Evolutionary conservation across 352 stramenopile genomes (phyloP).

Genomic region (Globisporangium perplexum): DNA sequence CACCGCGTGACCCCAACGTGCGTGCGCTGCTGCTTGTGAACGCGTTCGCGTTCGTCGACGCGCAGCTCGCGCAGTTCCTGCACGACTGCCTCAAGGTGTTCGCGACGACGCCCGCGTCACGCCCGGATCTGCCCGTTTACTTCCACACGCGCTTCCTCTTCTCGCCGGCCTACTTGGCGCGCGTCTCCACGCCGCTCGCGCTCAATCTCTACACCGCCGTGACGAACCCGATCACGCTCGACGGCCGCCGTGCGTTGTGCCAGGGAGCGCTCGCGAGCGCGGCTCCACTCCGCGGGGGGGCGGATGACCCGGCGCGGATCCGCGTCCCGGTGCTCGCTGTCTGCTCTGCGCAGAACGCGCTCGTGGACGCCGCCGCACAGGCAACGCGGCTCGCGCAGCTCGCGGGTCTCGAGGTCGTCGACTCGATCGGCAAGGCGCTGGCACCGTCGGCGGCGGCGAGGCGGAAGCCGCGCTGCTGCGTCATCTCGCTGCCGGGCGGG

Average conservation of each 20-base stretch:
- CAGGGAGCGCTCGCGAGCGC: slow-evolving; percentile 81
- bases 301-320: slow-evolving; percentile 42
- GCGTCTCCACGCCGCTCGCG: slow-evolving; percentile 91
- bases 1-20: slow-evolving; percentile 45
- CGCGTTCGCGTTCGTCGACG: slow-evolving; percentile 86
- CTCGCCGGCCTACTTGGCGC: slow-evolving; percentile 85
- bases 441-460: slow-evolving; percentile 1
- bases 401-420: slow-evolving; percentile 44
- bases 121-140: slow-evolving; percentile 93
- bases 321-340: slow-evolving; percentile 82
- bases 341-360: slow-evolving; percentile 80
- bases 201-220: slow-evolving; percentile 96
- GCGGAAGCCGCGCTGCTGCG: slow-evolving; percentile 23
- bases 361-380: slow-evolving; percentile 83
- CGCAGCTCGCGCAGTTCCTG: slow-evolving; percentile 88
- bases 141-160: slow-evolving; percentile 95
- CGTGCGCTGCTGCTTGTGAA: slow-evolving; percentile 88
- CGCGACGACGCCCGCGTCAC: slow-evolving; percentile 79
- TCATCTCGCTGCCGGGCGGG: slow-evolving; percentile 87
- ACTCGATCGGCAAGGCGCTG: slow-evolving; percentile 83
- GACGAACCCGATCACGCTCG: slow-evolving; percentile 91
- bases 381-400: slow-evolving; percentile 61
- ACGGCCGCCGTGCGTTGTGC: slow-evolving; percentile 88
- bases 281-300: slow-evolving; percentile 46
- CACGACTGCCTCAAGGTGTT: slow-evolving; percentile 96